Evolutionary conservation across 176 grass and related monocot genomes (phyloP).

Genomic region (Melocanna baccifera): DNA sequence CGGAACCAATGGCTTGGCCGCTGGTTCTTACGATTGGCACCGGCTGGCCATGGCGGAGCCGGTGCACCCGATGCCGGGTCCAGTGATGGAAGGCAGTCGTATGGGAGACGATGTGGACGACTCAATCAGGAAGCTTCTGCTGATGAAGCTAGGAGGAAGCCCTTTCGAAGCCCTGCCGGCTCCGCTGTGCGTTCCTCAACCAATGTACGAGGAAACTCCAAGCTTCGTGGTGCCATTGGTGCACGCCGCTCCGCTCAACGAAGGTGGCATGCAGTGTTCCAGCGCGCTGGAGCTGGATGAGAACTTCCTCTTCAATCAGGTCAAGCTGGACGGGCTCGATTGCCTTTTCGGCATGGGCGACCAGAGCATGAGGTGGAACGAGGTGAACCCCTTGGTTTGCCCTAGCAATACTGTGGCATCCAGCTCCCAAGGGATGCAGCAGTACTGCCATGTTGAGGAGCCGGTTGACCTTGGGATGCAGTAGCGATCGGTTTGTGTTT

Average conservation of each 20-base stretch:
- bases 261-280: constrained; percentile 23
- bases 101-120: constrained; percentile 37
- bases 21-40: constrained; percentile 26
- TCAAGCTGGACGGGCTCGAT: constrained; percentile 71
- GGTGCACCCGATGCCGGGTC: constrained; percentile 31
- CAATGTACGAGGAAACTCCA: constrained; percentile 45
- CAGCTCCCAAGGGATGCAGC: constrained; percentile 57
- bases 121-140: constrained; percentile 57
- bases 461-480: constrained; percentile 52
- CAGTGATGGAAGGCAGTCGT: constrained; percentile 21
- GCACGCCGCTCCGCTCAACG: constrained; percentile 2
- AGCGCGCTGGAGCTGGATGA: constrained; percentile 56
- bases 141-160: constrained; percentile 57
- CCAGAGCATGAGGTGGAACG: constrained; percentile 55
- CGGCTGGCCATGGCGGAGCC: constrained; percentile 37
- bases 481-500: constrained; percentile 35
- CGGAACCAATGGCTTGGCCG: constrained; percentile 27
- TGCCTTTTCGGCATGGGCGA: constrained; percentile 45
- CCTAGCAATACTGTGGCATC: constrained; percentile 43
- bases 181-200: constrained; percentile 13
- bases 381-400: constrained; percentile 58
- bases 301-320: constrained; percentile 64
- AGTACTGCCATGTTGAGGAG: constrained; percentile 49
- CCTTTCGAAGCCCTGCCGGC: constrained; percentile 27
- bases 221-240: constrained; percentile 28